phyloP scores from a whole-genome alignment of 305 asterid species.

The Fraxinus albicans region DNA sequence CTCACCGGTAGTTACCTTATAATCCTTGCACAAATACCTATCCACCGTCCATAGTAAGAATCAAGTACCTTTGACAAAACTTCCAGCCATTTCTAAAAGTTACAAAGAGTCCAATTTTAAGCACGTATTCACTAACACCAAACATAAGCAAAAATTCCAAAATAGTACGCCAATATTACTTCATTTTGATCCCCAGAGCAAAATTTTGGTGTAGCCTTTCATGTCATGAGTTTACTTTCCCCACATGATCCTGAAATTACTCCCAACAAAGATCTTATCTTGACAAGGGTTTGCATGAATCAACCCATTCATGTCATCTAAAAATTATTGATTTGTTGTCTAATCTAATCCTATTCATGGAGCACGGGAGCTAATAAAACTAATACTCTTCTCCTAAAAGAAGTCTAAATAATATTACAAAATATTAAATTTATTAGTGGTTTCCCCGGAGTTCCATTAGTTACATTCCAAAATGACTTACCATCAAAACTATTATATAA shows the following conservation, averaged over 20 bases:
- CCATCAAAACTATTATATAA: not conserved
- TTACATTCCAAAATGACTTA: not conserved
- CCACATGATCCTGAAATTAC: not conserved
- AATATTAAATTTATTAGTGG: not conserved
- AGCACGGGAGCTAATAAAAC: not conserved
- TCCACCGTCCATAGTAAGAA: not conserved
- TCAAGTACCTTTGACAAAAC: not conserved
- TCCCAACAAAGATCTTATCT: not conserved
- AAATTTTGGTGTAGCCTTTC: not conserved
- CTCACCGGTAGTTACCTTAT: not conserved
- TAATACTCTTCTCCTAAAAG: not conserved
- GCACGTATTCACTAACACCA: not conserved
- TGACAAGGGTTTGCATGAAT: not conserved
- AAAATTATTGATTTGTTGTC: not conserved
- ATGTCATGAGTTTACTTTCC: not conserved
- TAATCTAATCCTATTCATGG: not conserved
- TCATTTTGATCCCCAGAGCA: not conserved
- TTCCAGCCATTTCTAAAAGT: not conserved
- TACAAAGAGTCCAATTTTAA: not conserved
- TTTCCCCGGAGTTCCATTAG: not conserved
- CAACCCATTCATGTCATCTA: not conserved
- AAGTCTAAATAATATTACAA: not conserved
- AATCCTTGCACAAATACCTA: not conserved
- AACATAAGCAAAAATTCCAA: not conserved
- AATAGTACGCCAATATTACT: not conserved